Evolutionary conservation across 2,329 filamentous ascomycete genomes (phyloP).

Genomic region (Neofusicoccum cordaticola): DNA sequence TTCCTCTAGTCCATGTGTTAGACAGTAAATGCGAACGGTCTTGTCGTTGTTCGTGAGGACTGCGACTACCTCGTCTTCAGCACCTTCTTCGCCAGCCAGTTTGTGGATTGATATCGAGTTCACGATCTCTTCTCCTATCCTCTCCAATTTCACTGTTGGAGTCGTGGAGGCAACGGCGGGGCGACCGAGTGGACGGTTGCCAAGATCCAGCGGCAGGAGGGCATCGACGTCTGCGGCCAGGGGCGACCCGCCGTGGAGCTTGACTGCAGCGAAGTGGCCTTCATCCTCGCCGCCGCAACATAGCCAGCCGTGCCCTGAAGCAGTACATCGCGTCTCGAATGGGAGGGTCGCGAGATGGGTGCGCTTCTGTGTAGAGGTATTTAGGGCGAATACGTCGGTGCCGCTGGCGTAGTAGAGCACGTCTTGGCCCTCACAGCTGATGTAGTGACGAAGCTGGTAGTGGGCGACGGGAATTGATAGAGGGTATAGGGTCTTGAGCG

Average conservation of each 20-base stretch:
- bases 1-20: slow-evolving; percentile 66
- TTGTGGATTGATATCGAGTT: slow-evolving; percentile 66
- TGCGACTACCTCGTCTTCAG: slow-evolving; percentile 62
- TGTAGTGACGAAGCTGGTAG: slow-evolving; percentile 85
- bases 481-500: slow-evolving; percentile 47
- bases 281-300: slow-evolving; percentile 81
- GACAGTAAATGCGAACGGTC: slow-evolving; percentile 78
- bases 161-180: slow-evolving; percentile 17
- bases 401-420: slow-evolving; percentile 83
- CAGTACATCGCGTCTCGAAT: slow-evolving; percentile 74
- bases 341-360: slow-evolving; percentile 68
- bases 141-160: slow-evolving; percentile 53
- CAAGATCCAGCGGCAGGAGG: slow-evolving; percentile 54
- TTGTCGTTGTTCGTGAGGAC: slow-evolving; percentile 88
- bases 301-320: slow-evolving; percentile 82
- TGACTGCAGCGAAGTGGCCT: slow-evolving; percentile 82
- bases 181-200: slow-evolving; percentile 29
- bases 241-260: slow-evolving; percentile 48
- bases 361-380: slow-evolving; percentile 69
- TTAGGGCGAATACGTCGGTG: slow-evolving; percentile 56
- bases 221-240: slow-evolving; percentile 54
- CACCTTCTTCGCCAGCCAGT: slow-evolving; percentile 38
- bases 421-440: slow-evolving; percentile 75
- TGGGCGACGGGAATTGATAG: slow-evolving; percentile 57
- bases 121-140: slow-evolving; percentile 62